phyloP scores from a whole-genome alignment of 108 stramenopile genomes.

The Nitzschia putrida region DNA sequence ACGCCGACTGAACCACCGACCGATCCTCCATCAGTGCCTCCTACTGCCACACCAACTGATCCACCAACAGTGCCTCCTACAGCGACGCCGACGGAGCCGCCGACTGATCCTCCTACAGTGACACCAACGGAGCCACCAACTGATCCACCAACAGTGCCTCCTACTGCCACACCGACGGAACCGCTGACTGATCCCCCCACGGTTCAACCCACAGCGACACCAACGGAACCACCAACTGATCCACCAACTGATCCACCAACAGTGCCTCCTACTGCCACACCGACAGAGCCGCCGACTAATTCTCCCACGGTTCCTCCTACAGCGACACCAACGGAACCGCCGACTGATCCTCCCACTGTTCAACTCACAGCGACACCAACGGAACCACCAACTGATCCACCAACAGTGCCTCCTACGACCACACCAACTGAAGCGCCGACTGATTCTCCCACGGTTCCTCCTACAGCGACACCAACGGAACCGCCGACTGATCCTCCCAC shows the following conservation, averaged over 20 bases:
- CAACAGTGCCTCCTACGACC: not conserved
- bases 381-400: not conserved
- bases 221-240: not conserved
- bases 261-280: not conserved
- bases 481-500: not conserved
- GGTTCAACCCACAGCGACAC: not conserved
- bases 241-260: not conserved
- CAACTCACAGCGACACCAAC: not conserved
- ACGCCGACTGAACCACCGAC: not conserved
- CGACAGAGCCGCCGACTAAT: not conserved
- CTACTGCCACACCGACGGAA: not conserved
- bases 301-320: not conserved
- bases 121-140: not conserved
- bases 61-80: not conserved
- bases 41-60: constrained; percentile 1
- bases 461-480: not conserved
- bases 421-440: not conserved
- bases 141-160: not conserved
- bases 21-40: not conserved
- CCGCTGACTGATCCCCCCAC: not conserved
- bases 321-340: not conserved
- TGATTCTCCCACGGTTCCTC: not conserved
- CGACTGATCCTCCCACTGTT: not conserved
- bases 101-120: not conserved
- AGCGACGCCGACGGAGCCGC: not conserved